Percentiles rank a stretch among this genome's conserved stretches.
Conservation (phyloP, 1,284 basidiomycete species). For the Heliocybe sulcata region DNA sequence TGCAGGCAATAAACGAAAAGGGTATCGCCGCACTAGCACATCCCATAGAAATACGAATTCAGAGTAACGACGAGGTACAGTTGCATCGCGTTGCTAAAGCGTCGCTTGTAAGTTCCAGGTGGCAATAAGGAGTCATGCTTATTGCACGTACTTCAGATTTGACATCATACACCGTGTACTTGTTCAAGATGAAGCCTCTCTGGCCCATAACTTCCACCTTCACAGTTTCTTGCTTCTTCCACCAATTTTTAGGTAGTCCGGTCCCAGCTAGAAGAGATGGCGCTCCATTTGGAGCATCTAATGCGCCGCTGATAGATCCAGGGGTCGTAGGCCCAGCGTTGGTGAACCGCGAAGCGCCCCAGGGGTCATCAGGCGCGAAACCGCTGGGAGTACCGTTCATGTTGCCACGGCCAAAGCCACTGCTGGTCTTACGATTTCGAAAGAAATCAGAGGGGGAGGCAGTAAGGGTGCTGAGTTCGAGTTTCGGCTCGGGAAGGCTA, state of each 20-base stretch:
- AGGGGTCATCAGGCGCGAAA: slow-evolving; percentile 66
- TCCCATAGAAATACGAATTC: slow-evolving; percentile 90
- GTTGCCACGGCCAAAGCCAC: too few species aligned
- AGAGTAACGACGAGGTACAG: slow-evolving; percentile 74
- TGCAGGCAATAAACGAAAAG: slow-evolving; percentile 85
- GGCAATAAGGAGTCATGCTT: not conserved
- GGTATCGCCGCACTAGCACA: slow-evolving; percentile 72
- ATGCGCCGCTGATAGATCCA: slow-evolving; percentile 12
- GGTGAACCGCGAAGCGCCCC: slow-evolving; percentile 39
- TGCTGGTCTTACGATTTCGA: slow-evolving; percentile 10
- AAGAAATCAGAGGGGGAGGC: slow-evolving; percentile 32
- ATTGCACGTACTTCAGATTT: slow-evolving; percentile 60
- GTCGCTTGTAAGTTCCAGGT: not conserved
- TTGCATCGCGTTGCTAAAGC: slow-evolving; percentile 42
- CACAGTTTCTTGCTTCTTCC: slow-evolving; percentile 73
- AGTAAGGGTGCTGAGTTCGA: slow-evolving; percentile 55
- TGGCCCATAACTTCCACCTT: slow-evolving; percentile 70
- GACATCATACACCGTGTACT: slow-evolving; percentile 77
- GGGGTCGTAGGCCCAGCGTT: slow-evolving; percentile 5
- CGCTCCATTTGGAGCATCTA: slow-evolving; percentile 35
- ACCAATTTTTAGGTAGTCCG: slow-evolving; percentile 74
- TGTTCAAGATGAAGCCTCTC: slow-evolving; percentile 83
- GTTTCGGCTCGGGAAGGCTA: slow-evolving; percentile 58
- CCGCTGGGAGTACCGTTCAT: slow-evolving; percentile 12
- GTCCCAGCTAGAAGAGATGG: slow-evolving; percentile 59